Evolutionary conservation across 2,329 filamentous ascomycete genomes (phyloP), one percentile per base, ranked within the genome.

Genomic region (Cladobotryum mycophilum): DNA sequence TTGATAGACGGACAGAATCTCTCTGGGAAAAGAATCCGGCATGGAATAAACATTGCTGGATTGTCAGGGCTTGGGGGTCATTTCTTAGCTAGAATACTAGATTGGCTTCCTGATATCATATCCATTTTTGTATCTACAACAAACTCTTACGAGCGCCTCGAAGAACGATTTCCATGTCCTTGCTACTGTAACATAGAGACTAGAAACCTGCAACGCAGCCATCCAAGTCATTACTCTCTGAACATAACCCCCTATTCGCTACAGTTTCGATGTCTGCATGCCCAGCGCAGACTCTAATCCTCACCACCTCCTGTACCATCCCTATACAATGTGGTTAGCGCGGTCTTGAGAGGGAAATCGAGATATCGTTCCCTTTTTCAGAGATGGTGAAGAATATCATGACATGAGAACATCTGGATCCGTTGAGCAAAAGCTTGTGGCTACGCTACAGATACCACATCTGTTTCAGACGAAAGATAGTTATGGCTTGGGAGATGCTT

Each of bases 111-210:
- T 2, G 89, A 96, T 63, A 82, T 97, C 58, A 99, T 99, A 93
- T 92, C 93, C 1, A 76, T 97, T 52, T 76, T 99, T 12, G 93
- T 92, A 1, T 93, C 93, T 0, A 99, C 89, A 1, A 81, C 99
- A 64, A 99, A 99, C 77, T 95, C 89, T 55, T 99, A 99, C 77
- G 99, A 99, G 72, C 85, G 93, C 3, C 79, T 99, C 1, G 93
- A 97, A 2, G 93, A 99, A 74, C 97, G 97, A 72, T 97, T 96
- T 71, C n/a, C 97, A 93, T 93, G 93, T 93, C 0, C 93, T 93
- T 0, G 92, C 97, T 5, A 96, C 91, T 0, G 92, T 97, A 0
- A 95, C 89, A 0, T 99, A 93, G 93, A 93, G 93, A 1, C 73
- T 96, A 4, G 93, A 97, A 70, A 92, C 97, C 67, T 88, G 93